Percentiles rank a stretch among this genome's conserved stretches.
phyloP scores from a whole-genome alignment of 192 early-diverging fungal genomes.

The Entrophospora sp. region DNA sequence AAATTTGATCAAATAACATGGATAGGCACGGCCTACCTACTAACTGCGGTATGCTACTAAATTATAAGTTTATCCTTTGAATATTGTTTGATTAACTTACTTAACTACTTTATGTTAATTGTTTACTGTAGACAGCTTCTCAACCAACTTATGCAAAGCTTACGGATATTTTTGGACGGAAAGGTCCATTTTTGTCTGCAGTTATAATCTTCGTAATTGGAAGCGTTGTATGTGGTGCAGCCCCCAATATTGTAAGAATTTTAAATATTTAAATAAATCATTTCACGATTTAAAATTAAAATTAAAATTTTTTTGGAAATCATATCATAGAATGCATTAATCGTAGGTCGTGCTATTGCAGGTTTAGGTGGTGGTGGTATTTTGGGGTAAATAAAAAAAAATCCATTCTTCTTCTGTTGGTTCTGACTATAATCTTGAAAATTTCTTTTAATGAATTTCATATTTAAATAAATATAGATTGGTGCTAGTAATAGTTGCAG shows the following conservation, averaged over 20 bases:
- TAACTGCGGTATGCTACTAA: conserved; percentile 26
- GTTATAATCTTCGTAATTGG: conserved; percentile 25
- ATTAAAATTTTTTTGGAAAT: conserved; percentile 16
- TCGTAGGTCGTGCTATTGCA: conserved; percentile 60
- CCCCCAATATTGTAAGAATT: conserved; percentile 36
- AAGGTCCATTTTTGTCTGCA: conserved; percentile 24
- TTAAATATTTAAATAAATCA: neutral
- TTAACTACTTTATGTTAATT: neutral
- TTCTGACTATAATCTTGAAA: no score
- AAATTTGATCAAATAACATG: conserved; percentile 61
- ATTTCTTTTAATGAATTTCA: no score
- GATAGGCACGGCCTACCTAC: conserved; percentile 71
- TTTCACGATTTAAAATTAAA: neutral
- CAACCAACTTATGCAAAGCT: conserved; percentile 74
- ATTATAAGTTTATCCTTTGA: neutral
- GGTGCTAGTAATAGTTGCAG: conserved; percentile 64
- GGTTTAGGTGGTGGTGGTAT: conserved; percentile 63
- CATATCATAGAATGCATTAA: conserved; percentile 60
- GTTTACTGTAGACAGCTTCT: conserved; percentile 43
- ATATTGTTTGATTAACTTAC: neutral
- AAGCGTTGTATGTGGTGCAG: conserved; percentile 36
- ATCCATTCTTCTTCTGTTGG: no score
- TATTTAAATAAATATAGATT: no score
- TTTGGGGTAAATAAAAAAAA: conserved; percentile 60
- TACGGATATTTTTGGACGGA: conserved; percentile 61